Evolutionary conservation across 805 yeast species (phyloP).

Genomic region (Candida railenensis): DNA sequence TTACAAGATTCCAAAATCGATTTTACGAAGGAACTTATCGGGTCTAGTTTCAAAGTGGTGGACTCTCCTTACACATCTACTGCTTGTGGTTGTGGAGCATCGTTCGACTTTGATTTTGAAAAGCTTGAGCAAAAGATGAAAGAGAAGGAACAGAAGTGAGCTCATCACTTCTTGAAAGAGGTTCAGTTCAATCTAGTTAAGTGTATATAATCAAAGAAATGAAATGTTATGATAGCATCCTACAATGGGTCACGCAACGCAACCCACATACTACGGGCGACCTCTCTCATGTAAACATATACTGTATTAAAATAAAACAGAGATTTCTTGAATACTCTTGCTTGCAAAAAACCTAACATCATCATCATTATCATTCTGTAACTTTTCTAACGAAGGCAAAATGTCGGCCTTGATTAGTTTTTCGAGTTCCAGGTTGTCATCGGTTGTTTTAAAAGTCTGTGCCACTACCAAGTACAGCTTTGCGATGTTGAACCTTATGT

Average conservation of each 20-base stretch:
- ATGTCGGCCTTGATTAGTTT: slow-evolving; percentile 44
- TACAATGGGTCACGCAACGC: too few species aligned
- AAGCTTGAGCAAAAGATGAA: slow-evolving; percentile 29
- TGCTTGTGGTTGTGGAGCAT: slow-evolving; percentile 47
- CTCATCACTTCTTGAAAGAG: too few species aligned
- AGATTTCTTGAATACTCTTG: slow-evolving; percentile 47
- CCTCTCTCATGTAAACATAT: not conserved
- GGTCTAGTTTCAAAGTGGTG: slow-evolving; percentile 89
- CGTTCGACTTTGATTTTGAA: slow-evolving; percentile 49
- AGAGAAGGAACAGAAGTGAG: slow-evolving; percentile 6
- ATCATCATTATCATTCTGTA: slow-evolving; percentile 72
- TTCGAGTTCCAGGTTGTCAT: slow-evolving; percentile 19
- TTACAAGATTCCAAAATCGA: slow-evolving; percentile 84
- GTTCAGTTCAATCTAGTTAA: too few species aligned
- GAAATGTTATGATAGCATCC: not conserved
- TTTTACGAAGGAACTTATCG: slow-evolving; percentile 89
- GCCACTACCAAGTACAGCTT: slow-evolving; percentile 69
- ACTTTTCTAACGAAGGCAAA: slow-evolving; percentile 61
- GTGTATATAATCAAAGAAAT: too few species aligned
- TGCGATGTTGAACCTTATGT: slow-evolving; percentile 93
- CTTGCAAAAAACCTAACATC: slow-evolving; percentile 88
- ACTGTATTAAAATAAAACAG: slow-evolving; percentile 2
- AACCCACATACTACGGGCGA: too few species aligned
- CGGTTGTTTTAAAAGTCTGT: slow-evolving; percentile 40
- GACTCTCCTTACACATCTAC: slow-evolving; percentile 80